Evolutionary conservation across 495 filamentous ascomycete species (phyloP), one percentile per base, ranked within the genome.

Genomic region (Aspergillus olivimuriae): DNA sequence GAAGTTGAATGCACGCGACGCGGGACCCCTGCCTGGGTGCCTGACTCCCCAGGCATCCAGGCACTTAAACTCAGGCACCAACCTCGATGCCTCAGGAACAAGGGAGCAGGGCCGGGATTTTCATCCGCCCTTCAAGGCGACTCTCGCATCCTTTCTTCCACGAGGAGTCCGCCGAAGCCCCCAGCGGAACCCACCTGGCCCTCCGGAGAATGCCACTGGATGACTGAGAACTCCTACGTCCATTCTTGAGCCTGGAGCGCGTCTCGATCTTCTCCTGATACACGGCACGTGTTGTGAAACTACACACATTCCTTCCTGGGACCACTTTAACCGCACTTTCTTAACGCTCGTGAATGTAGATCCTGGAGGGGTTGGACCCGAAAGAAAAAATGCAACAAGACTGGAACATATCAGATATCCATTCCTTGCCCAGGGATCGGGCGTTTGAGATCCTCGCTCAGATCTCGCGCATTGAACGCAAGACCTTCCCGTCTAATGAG

Each of bases 401-500:
- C 41, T 45, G 66, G 39, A 53, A 34, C 51, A 57, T 70, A 41
- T 59, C 64, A 43, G 63, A 69, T 56, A 65, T 69, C 36, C 65
- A 73, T 66, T 67, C 69, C 53, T 60, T 68, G 47, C 51, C 54
- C 21, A 62, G 54, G 51, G 43, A 49, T 41, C 49, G 68, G 42
- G 69, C 67, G 41, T 52, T 65, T 6, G 53, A 60, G 22, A 62
- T 74, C 55, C 58, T 75, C 28, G 41, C 55, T 31, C 57, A 69
- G 39, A 62, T 74, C 36, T 48, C 63, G 52, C 68, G 66, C 48
- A 62, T 74, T 41, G 80, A 82, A 52, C 77, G 71, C 49, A 79
- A 73, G 49, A 70, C 66, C 34, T 82, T 83, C 47, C 76, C 80
- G 0, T 53, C 70, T 41, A 78, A 70, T 56, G 78, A 84, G 51